A percentile compares a stretch with the other conserved stretches of the same genome.
phyloP scores from a whole-genome alignment of 352 stramenopile genomes.

The Pythium oligandrum region DNA sequence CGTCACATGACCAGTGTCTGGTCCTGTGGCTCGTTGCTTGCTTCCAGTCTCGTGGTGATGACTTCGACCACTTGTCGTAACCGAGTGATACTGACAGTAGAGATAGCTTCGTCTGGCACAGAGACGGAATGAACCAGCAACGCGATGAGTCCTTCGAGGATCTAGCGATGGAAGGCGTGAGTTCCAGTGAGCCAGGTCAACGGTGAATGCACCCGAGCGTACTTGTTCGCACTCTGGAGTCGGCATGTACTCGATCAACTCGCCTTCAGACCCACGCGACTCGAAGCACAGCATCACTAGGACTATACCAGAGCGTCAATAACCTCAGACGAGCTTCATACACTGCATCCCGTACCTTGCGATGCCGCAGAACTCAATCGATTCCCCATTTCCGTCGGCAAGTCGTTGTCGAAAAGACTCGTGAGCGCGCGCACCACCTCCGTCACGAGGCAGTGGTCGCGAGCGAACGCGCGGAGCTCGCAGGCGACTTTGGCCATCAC shows the following conservation, averaged over 20 bases:
- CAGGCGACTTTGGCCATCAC: neutral
- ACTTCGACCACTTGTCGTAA: no score
- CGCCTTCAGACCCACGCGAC: no score
- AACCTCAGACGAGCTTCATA: neutral
- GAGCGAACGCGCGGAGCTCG: neutral
- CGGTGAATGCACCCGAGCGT: neutral
- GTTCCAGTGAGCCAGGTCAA: no score
- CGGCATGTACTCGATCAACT: neutral
- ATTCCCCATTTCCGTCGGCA: neutral
- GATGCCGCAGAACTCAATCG: neutral
- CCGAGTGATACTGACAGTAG: no score
- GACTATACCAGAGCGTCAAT: neutral
- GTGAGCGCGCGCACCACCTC: neutral
- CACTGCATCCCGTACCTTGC: neutral
- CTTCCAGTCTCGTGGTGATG: no score
- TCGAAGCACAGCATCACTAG: neutral
- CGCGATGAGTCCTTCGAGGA: no score
- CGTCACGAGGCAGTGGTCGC: neutral
- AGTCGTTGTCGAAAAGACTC: neutral
- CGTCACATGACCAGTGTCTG: no score
- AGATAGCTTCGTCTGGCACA: no score
- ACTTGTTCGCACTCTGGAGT: neutral
- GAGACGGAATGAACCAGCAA: no score
- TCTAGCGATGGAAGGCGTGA: no score
- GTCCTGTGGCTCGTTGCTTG: no score